These are phyloP conservation scores for Wickerhamiella shivajii DNA, from an alignment of 805 yeast species.

Conservation along the genomic window DNA sequence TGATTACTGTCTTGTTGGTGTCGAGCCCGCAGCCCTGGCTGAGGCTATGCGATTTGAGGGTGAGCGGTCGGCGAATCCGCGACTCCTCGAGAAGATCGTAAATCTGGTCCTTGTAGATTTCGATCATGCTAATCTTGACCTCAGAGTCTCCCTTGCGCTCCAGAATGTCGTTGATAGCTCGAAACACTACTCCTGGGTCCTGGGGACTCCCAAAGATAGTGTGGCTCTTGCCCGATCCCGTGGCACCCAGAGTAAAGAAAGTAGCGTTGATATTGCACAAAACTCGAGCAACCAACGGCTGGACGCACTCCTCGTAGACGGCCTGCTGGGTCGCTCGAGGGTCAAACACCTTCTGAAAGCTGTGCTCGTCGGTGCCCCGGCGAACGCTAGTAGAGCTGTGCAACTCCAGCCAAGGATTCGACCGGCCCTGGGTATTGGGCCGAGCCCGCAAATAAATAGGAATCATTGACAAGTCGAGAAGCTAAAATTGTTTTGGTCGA, in stretches of 20 bases:
- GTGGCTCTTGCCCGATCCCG: slow-evolving; percentile 35
- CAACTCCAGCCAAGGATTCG: slow-evolving; percentile 18
- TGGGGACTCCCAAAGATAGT: slow-evolving; percentile 20
- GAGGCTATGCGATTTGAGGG: slow-evolving; percentile 27
- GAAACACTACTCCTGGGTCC: slow-evolving; percentile 28
- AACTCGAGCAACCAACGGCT: slow-evolving; percentile 23
- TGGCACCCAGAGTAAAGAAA: slow-evolving; percentile 38
- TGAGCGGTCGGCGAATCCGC: slow-evolving; percentile 12
- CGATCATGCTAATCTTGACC: slow-evolving; percentile 38
- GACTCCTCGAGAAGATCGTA: slow-evolving; percentile 26
- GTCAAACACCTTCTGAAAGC: slow-evolving; percentile 7
- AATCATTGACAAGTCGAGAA: slow-evolving; percentile 9
- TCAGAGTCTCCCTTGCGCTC: neutral
- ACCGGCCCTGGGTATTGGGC: slow-evolving; percentile 19
- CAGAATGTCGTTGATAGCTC: slow-evolving; percentile 25
- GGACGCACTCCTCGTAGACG: slow-evolving; percentile 26
- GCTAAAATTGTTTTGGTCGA: neutral
- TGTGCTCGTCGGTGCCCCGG: slow-evolving; percentile 8
- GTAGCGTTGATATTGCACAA: slow-evolving; percentile 28
- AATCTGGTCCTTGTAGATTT: slow-evolving; percentile 35
- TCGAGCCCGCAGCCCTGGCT: slow-evolving; percentile 29
- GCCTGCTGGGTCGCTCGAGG: slow-evolving; percentile 22
- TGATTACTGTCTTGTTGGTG: slow-evolving; percentile 29
- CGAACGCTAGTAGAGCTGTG: slow-evolving; percentile 3
- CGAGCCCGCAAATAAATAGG: slow-evolving; percentile 30